Evolutionary conservation across 2,329 filamentous ascomycete species (phyloP).

Genomic region (Penicillium sp.): DNA sequence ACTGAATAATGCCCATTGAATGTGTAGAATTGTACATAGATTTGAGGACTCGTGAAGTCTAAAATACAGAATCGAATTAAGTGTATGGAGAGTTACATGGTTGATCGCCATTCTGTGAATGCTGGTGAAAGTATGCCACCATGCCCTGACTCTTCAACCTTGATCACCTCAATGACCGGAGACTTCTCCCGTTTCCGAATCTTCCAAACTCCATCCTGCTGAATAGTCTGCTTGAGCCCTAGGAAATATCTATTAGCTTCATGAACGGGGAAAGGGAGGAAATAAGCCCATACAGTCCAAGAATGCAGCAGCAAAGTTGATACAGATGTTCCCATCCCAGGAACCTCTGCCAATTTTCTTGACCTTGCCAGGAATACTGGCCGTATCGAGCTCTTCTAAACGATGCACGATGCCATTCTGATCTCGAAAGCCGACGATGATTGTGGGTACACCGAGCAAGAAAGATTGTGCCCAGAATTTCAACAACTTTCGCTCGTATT

Average conservation of each 20-base stretch:
- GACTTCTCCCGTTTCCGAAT: slow-evolving; percentile 68
- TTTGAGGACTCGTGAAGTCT: neutral
- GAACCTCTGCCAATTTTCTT: slow-evolving; percentile 63
- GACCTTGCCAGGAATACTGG: slow-evolving; percentile 73
- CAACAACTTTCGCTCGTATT: slow-evolving; percentile 85
- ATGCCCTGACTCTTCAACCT: slow-evolving; percentile 71
- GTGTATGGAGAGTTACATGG: neutral
- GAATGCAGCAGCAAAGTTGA: slow-evolving; percentile 81
- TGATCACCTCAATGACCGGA: slow-evolving; percentile 70
- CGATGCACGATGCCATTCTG: slow-evolving; percentile 69
- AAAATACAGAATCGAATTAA: neutral
- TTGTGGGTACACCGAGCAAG: slow-evolving; percentile 85
- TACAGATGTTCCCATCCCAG: slow-evolving; percentile 93
- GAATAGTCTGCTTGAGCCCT: slow-evolving; percentile 65
- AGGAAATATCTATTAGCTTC: neutral
- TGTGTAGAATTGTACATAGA: neutral
- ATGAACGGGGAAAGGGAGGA: neutral
- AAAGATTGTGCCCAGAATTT: slow-evolving; percentile 98
- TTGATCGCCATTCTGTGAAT: slow-evolving; percentile 70
- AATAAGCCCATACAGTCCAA: slow-evolving; percentile 64
- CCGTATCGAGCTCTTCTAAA: slow-evolving; percentile 78
- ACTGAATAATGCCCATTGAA: neutral
- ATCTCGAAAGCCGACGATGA: slow-evolving; percentile 85
- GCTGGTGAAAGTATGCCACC: slow-evolving; percentile 74
- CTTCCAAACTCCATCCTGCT: slow-evolving; percentile 74